Conservation (phyloP, 768 basidiomycete genomes). For the Leucosporidium creatinivorum region DNA sequence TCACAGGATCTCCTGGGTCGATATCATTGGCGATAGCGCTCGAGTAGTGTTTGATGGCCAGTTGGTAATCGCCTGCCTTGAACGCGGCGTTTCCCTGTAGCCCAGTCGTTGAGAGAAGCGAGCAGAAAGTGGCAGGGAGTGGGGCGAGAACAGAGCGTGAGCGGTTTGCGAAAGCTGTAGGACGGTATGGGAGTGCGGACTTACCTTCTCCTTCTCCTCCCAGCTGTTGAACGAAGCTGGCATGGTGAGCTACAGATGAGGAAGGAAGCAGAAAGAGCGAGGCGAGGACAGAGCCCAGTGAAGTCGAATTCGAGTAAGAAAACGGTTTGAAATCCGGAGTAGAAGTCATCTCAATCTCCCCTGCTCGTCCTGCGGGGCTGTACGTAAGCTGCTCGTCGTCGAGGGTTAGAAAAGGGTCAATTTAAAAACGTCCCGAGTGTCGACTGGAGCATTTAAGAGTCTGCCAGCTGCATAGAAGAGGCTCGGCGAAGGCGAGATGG, state of each 20-base stretch:
- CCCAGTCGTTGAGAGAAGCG: background rate
- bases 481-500: too few relatives aligned
- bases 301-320: too few relatives aligned
- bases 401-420: too few relatives aligned
- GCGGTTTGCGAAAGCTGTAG: background rate
- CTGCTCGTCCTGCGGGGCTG: too few relatives aligned
- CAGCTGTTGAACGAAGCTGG: background rate
- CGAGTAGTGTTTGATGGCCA: constrained; percentile 56
- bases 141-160: background rate
- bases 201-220: constrained; percentile 2
- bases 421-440: too few relatives aligned
- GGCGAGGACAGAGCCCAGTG: background rate
- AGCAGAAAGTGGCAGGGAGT: background rate
- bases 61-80: constrained; percentile 54
- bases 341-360: too few relatives aligned
- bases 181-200: background rate
- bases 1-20: constrained; percentile 58
- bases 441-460: too few relatives aligned
- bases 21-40: constrained; percentile 50
- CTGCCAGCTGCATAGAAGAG: too few relatives aligned
- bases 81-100: constrained; percentile 62
- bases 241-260: background rate
- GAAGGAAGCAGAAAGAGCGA: background rate
- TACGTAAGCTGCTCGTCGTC: too few relatives aligned
- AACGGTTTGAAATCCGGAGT: too few relatives aligned